Evolutionary conservation across 2,329 filamentous ascomycete species (phyloP).

Genomic region (Penicillium sp.): DNA sequence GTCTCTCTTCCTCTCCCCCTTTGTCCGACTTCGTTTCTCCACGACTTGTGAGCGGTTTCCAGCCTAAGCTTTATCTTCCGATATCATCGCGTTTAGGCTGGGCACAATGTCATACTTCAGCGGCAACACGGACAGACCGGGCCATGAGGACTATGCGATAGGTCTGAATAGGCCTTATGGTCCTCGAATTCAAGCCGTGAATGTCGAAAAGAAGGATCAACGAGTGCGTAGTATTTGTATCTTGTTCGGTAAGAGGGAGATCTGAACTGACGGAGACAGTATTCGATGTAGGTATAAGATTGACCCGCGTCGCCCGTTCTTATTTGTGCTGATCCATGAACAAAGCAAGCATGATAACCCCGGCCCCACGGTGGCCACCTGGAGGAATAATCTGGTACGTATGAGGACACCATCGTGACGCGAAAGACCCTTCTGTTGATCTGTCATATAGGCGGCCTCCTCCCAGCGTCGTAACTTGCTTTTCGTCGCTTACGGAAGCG

Average conservation of each 20-base stretch:
- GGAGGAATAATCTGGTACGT: conserved; percentile 42
- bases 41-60: conserved; percentile 4
- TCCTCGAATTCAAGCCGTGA: conserved; percentile 25
- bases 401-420: neutral
- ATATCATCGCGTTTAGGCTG: conserved; percentile 7
- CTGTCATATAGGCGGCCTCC: conserved; percentile 32
- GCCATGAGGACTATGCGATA: too few relatives aligned
- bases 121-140: neutral
- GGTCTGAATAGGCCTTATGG: conserved; percentile 1
- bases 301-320: neutral
- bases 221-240: conserved; percentile 27
- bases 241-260: conserved; percentile 8
- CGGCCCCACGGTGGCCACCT: conserved; percentile 31
- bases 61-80: conserved; percentile 1
- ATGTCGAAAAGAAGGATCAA: conserved; percentile 27
- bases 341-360: conserved; percentile 7
- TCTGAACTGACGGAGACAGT: conserved; percentile 18
- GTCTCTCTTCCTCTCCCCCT: neutral
- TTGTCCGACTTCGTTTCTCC: neutral
- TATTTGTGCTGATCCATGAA: conserved; percentile 5
- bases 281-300: conserved; percentile 17
- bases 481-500: conserved; percentile 38
- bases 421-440: conserved; percentile 2
- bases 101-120: conserved; percentile 20
- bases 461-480: conserved; percentile 45